Evolutionary conservation across 2,329 filamentous ascomycete genomes (phyloP).

Genomic region (Phaeosphaeria sp.): DNA sequence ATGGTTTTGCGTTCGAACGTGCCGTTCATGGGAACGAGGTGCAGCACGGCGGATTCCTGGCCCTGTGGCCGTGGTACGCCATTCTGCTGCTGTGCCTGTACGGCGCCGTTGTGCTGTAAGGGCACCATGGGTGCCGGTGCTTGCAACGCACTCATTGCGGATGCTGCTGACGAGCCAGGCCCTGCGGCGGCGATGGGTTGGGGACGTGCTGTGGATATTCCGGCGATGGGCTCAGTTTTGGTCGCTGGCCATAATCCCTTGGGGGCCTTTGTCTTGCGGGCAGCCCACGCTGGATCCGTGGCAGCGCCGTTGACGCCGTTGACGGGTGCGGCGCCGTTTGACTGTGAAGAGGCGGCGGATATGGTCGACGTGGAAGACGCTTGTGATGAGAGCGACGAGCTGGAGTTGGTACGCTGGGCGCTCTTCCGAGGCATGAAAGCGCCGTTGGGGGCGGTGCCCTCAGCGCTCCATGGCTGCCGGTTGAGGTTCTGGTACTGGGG

Average conservation of each 20-base stretch:
- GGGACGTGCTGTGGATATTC: conserved; percentile 66
- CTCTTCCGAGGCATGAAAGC: conserved; percentile 83
- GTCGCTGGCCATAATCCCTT: conserved; percentile 69
- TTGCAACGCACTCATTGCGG: conserved; percentile 69
- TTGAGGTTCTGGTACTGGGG: conserved; percentile 65
- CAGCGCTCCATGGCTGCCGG: conserved; percentile 68
- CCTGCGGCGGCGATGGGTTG: conserved; percentile 66
- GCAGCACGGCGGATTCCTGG: conserved; percentile 77
- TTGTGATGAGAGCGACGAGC: conserved; percentile 75
- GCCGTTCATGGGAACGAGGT: conserved; percentile 88
- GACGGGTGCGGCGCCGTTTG: conserved; percentile 67
- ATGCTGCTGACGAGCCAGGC: conserved; percentile 65
- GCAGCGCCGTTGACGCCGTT: conserved; percentile 31
- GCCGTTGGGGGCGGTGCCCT: conserved; percentile 66
- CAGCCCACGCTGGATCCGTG: conserved; percentile 48
- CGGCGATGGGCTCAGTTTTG: conserved; percentile 71
- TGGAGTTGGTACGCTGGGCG: conserved; percentile 86
- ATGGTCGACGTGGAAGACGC: conserved; percentile 72
- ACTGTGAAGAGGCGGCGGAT: conserved; percentile 65
- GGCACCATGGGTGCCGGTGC: conserved; percentile 68
- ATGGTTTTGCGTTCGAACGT: conserved; percentile 98
- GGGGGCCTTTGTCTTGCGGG: conserved; percentile 57
- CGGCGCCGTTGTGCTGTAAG: conserved; percentile 73
- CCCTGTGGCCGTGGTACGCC: conserved; percentile 56
- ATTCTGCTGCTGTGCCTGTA: conserved; percentile 64